Conservation (phyloP, 108 stramenopile genomes). For the Skeletonema tropicum region DNA sequence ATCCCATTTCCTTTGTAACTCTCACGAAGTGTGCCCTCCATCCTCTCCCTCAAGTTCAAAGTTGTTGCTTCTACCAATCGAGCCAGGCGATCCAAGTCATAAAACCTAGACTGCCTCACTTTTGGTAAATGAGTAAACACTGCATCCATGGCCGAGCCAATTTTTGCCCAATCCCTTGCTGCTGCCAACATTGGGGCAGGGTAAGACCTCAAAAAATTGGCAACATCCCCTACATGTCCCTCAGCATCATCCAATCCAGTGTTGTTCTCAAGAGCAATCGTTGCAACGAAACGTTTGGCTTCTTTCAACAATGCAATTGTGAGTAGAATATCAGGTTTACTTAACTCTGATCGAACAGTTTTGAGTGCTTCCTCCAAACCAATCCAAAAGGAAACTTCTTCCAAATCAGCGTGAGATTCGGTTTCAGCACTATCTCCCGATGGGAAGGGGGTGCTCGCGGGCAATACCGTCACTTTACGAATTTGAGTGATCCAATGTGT, state of each 20-base stretch:
- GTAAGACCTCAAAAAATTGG: constrained; percentile 82
- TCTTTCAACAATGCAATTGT: constrained; percentile 83
- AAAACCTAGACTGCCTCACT: constrained; percentile 82
- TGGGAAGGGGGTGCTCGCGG: constrained; percentile 66
- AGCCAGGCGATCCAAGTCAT: constrained; percentile 80
- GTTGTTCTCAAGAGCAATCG: constrained; percentile 89
- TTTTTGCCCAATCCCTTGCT: constrained; percentile 71
- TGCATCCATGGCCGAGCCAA: constrained; percentile 58
- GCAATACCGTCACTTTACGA: constrained; percentile 75
- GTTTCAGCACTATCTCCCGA: constrained; percentile 46
- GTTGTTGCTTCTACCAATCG: constrained; percentile 86
- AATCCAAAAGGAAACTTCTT: constrained; percentile 89
- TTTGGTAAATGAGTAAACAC: constrained; percentile 88
- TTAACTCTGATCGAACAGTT: constrained; percentile 63
- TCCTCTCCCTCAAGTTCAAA: constrained; percentile 61
- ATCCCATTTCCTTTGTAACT: constrained; percentile 55
- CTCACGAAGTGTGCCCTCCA: constrained; percentile 61
- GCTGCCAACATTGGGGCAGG: constrained; percentile 78
- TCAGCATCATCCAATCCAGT: constrained; percentile 84
- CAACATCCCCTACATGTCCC: constrained; percentile 69
- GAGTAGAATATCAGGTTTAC: constrained; percentile 59
- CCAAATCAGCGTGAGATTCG: constrained; percentile 66
- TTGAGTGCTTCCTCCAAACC: constrained; percentile 64
- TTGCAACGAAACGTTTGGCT: constrained; percentile 90
- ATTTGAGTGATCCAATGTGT: constrained; percentile 80